Evolutionary conservation across 2,329 filamentous ascomycete species (phyloP), one percentile per base, ranked within the genome.

Genomic region (Apiospora aurea): DNA sequence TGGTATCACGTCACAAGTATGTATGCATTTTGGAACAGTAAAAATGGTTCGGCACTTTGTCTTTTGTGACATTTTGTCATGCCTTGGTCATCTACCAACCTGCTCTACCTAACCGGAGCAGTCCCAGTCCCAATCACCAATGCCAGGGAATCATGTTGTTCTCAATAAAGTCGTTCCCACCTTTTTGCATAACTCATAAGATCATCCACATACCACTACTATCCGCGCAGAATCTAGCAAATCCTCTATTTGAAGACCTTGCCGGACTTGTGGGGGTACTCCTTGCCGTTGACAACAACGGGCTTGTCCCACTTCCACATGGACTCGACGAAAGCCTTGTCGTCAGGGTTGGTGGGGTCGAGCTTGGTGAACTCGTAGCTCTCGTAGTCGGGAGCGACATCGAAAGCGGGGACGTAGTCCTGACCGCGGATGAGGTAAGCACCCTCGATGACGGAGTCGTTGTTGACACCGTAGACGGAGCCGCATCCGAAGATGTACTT

Each of bases 341-440:
- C 94, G 85, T 95, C 94, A 71, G 89, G 83, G 83, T 94, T 97
- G 83, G 85, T 90, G 82, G 91, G 92, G 89, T 99, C 96, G 80
- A 99, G 94, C 93, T 98, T 98, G 84, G 87, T 93, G 91, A 98
- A 98, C 79, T 90, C 85, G 90, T 98, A 99, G 88, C 93, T 96
- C 91, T 99, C 96, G 85, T 90, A 95, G 87, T 99, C 96, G 80
- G 96, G 96, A 82, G 96, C 96, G 80, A 99, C 96, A 79, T 98
- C 94, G 84, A 99, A 98, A 80, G 95, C 96, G 74, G 94, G 93
- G 70, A 88, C 79, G 83, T 89, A 90, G 38, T 99, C 94, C 83
- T 98, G 92, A 24, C 96, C 96, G 82, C 96, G 96, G 87, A 98
- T 89, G 83, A 99, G 86, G 86, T 98, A 98, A 76, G 94, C 96